These are phyloP conservation scores for Rosa persica DNA, from an alignment of 306 rosid species.

Conservation along the genomic window DNA sequence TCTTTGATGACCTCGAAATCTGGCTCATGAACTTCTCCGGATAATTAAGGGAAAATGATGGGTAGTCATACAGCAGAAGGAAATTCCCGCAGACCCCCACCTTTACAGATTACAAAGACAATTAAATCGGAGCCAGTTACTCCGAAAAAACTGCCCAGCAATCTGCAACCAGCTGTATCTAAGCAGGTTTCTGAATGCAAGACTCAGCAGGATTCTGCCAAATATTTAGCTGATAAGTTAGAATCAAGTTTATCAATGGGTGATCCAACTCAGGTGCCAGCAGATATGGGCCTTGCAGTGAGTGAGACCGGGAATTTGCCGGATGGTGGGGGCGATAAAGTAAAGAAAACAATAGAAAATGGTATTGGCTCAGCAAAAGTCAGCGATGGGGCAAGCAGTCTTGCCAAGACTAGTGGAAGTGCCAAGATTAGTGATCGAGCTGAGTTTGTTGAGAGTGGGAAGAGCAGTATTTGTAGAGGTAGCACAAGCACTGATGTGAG, in stretches of 20 bases:
- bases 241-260: constrained; percentile 31
- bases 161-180: constrained; percentile 23
- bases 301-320: constrained; percentile 14
- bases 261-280: constrained; percentile 32
- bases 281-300: background rate
- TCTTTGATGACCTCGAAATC: constrained; percentile 36
- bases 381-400: constrained; percentile 41
- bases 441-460: constrained; percentile 52
- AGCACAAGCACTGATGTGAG: constrained; percentile 56
- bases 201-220: constrained; percentile 22
- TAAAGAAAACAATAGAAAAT: constrained; percentile 28
- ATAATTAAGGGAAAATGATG: constrained; percentile 25
- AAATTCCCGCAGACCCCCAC: constrained; percentile 33
- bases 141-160: constrained; percentile 27
- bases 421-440: constrained; percentile 33
- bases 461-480: constrained; percentile 58
- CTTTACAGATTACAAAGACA: constrained; percentile 37
- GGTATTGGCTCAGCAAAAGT: constrained; percentile 25
- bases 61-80: constrained; percentile 35
- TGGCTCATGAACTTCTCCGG: constrained; percentile 34
- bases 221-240: constrained; percentile 31
- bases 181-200: constrained; percentile 22
- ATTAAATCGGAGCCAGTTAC: constrained; percentile 44
- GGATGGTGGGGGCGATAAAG: constrained; percentile 28
- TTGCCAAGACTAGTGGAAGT: constrained; percentile 44